Evolutionary conservation across 2,329 filamentous ascomycete genomes (phyloP), one percentile per base, ranked within the genome.

Genomic region (Beauveria rudraprayagi): DNA sequence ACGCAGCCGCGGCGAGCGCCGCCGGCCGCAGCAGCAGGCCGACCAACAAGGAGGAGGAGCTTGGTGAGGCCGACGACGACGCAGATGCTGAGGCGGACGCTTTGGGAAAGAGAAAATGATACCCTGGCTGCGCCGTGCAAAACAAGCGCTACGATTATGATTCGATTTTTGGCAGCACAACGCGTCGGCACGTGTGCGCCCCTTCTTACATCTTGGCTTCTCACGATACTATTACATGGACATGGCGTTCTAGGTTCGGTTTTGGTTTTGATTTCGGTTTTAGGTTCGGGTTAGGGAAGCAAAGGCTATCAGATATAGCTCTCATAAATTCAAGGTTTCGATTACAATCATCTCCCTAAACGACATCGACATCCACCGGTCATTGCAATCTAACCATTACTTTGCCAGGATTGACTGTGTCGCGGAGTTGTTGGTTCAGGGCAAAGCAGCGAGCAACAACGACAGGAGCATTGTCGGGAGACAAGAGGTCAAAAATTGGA

Each of bases 31-130:
- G 43, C 46, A 60, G 64, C 4, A 66, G 70, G 62, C 65, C 65
- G 46, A 68, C 52, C 57, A 71, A 66, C 50, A 75, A 72, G 7
- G 80, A 83, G 66, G 78, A 83, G 72, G 80, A 80, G 64, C 65
- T 82, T 55, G 80, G 78, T 4, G 80, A 80, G 67, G 80, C 71
- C 2, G 81, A 83, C 64, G 80, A 83, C 66, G 80, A 82, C 68
- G 72, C 69, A 28, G 69, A 78, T 66, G 77, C 70, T 2, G 70
- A 77, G 67, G 70, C 70, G n/a, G 74, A 77, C 69, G 71, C 73
- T 3, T 47, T 76, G 62, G 73, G 73, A 26, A 76, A 72, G 70
- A 76, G 71, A 65, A 70, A 70, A 57, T 74, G 64, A 73, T 58
- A 37, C 19, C 44, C 43, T 11, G 26, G 14, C 17, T 28, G 24